Conservation (phyloP, 2,329 filamentous ascomycete species). For the Cladosporium colombiae region DNA sequence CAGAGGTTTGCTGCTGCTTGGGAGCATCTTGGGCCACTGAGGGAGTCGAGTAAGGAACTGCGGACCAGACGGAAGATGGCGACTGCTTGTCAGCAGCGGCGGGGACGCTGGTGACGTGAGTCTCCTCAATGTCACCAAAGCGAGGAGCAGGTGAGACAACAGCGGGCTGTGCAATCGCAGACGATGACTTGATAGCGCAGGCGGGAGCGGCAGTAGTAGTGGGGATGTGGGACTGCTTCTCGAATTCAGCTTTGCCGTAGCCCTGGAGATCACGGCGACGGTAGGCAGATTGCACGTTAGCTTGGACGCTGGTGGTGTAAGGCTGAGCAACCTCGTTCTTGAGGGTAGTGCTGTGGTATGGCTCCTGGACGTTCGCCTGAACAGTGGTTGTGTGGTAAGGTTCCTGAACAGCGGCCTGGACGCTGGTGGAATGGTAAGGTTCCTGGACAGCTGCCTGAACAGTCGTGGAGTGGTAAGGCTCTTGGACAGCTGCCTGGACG, state of each 20-base stretch:
- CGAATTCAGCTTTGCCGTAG: constrained; percentile 17
- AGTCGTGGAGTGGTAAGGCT: not conserved
- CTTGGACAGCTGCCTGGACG: not conserved
- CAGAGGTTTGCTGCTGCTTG: not conserved
- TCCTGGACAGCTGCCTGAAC: not conserved
- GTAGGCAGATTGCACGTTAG: not conserved
- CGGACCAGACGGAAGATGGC: constrained; percentile 8
- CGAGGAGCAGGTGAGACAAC: not conserved
- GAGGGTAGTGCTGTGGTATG: constrained; percentile 1
- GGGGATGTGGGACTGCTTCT: not conserved
- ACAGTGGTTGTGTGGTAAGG: not conserved
- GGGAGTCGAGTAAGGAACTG: constrained; percentile 1
- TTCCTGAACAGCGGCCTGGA: not conserved
- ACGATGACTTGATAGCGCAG: constrained; percentile 1
- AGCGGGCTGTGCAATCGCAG: not conserved
- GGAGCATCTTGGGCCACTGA: not conserved
- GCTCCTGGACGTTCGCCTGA: not conserved
- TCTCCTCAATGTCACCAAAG: constrained; percentile 11
- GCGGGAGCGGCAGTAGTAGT: constrained; percentile 4
- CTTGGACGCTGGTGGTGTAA: not conserved
- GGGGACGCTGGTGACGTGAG: not conserved
- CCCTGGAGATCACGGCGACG: constrained; percentile 1
- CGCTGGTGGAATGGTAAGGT: not conserved
- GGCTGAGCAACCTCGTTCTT: not conserved
- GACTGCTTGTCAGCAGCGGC: constrained; percentile 2